phyloP scores from a whole-genome alignment of 2,329 filamentous ascomycete genomes.

The Aciculosporium take region DNA sequence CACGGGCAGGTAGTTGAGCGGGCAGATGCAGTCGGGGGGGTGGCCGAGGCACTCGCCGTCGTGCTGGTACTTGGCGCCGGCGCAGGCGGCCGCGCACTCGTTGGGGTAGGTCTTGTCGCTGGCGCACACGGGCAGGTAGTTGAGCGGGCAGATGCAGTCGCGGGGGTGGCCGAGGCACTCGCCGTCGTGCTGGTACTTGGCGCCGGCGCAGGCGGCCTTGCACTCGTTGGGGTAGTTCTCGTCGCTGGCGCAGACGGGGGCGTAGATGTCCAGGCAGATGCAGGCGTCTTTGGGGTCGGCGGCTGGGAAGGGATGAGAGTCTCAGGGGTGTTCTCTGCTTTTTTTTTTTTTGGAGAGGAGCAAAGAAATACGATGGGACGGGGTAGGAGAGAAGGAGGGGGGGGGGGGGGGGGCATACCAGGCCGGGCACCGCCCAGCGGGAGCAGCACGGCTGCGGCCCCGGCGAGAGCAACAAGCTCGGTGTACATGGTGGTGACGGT shows the following conservation, averaged over 20 bases:
- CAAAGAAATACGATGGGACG: neutral
- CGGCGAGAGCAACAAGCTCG: slow-evolving; percentile 53
- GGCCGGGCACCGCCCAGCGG: slow-evolving; percentile 62
- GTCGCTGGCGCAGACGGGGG: neutral
- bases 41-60: neutral
- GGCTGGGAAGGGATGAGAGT: no score
- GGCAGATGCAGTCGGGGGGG: neutral
- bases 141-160: neutral
- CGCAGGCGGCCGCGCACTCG: neutral
- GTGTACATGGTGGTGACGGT: slow-evolving; percentile 36
- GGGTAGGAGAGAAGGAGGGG: no score
- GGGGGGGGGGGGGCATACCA: slow-evolving; percentile 16
- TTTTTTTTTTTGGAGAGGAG: no score
- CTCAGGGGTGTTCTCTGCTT: no score
- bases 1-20: neutral
- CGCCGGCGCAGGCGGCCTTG: neutral
- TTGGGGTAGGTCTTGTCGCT: neutral
- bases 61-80: neutral
- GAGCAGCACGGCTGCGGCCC: slow-evolving; percentile 22
- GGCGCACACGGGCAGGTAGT: neutral
- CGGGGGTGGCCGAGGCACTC: neutral
- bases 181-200: neutral
- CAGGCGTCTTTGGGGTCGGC: no score
- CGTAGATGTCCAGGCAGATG: neutral
- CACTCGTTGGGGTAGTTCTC: neutral